A percentile compares a stretch with the other conserved stretches of the same genome.
phyloP scores from a whole-genome alignment of 352 stramenopile genomes.

The Pythium myriotylum region DNA sequence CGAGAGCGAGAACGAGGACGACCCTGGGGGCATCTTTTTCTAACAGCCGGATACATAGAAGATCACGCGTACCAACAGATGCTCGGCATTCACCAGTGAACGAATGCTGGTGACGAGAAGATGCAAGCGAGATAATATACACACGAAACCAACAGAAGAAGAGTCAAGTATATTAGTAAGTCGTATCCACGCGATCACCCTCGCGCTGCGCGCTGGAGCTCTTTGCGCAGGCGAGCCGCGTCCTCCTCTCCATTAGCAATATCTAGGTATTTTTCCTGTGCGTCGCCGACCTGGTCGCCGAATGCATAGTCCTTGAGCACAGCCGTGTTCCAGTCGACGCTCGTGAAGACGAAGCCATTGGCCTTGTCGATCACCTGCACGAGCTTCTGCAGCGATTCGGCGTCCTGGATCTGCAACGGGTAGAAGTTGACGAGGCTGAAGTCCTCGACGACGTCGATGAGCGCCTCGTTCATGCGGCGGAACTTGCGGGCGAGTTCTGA shows the following conservation, averaged over 20 bases:
- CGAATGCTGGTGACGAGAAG: neutral
- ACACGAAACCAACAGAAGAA: constrained; percentile 6
- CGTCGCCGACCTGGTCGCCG: constrained; percentile 54
- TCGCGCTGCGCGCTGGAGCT: constrained; percentile 36
- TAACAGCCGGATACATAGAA: constrained; percentile 39
- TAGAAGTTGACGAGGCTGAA: constrained; percentile 87
- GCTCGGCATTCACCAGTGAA: neutral
- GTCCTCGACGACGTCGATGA: constrained; percentile 87
- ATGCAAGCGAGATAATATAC: constrained; percentile 5
- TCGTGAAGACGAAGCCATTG: constrained; percentile 83
- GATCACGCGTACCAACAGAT: neutral
- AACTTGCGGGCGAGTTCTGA: constrained; percentile 54
- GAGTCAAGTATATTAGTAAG: neutral
- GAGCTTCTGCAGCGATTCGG: constrained; percentile 59
- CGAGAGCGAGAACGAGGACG: constrained; percentile 77
- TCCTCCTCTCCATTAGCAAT: constrained; percentile 33
- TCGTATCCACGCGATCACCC: neutral
- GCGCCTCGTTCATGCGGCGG: constrained; percentile 79
- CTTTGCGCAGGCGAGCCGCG: constrained; percentile 30
- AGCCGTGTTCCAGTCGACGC: constrained; percentile 76
- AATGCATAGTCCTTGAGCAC: constrained; percentile 76
- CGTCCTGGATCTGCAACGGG: constrained; percentile 81
- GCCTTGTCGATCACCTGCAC: constrained; percentile 82
- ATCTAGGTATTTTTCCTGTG: constrained; percentile 79
- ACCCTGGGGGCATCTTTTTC: constrained; percentile 87